Percentiles rank a stretch among this genome's conserved stretches.
phyloP scores from a whole-genome alignment of 768 basidiomycete genomes.

The Auriscalpium microsporum region DNA sequence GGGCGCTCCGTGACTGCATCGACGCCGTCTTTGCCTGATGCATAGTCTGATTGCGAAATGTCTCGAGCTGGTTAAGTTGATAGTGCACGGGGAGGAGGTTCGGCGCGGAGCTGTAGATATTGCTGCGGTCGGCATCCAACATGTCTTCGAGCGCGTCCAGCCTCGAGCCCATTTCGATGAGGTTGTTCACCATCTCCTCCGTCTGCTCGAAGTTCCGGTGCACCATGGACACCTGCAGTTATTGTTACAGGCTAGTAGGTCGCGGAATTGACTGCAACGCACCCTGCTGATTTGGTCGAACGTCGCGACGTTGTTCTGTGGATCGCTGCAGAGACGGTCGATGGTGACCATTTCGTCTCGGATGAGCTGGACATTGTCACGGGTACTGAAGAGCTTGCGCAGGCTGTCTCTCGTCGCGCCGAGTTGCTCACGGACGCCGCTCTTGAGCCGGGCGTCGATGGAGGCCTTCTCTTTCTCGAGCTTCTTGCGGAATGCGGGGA shows the following conservation, averaged over 20 bases:
- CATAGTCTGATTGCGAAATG: constrained; percentile 90
- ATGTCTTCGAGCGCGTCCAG: constrained; percentile 72
- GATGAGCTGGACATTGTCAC: constrained; percentile 68
- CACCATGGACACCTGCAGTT: constrained; percentile 78
- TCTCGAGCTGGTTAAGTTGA: constrained; percentile 86
- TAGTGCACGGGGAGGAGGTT: constrained; percentile 88
- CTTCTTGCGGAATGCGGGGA: constrained; percentile 84
- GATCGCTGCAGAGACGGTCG: constrained; percentile 69
- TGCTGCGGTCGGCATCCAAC: constrained; percentile 63
- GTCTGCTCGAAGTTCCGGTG: constrained; percentile 93
- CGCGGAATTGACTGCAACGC: constrained; percentile 21
- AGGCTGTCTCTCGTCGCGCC: constrained; percentile 85
- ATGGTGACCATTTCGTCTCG: constrained; percentile 82
- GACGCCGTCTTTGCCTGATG: constrained; percentile 86
- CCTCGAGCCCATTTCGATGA: constrained; percentile 85
- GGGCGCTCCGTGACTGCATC: constrained; percentile 53
- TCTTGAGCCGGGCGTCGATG: constrained; percentile 83
- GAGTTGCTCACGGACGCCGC: constrained; percentile 88
- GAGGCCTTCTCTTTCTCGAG: constrained; percentile 95
- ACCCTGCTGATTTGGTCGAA: constrained; percentile 97
- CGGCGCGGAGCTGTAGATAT: constrained; percentile 79
- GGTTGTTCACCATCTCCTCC: constrained; percentile 90
- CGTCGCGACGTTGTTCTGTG: constrained; percentile 67
- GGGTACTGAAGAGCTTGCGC: constrained; percentile 68
- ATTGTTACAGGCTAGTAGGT: neutral